Base-by-base conservation (phyloP, 2,329 filamentous ascomycete species). In the Sporothrix brunneoviolacea region DNA sequence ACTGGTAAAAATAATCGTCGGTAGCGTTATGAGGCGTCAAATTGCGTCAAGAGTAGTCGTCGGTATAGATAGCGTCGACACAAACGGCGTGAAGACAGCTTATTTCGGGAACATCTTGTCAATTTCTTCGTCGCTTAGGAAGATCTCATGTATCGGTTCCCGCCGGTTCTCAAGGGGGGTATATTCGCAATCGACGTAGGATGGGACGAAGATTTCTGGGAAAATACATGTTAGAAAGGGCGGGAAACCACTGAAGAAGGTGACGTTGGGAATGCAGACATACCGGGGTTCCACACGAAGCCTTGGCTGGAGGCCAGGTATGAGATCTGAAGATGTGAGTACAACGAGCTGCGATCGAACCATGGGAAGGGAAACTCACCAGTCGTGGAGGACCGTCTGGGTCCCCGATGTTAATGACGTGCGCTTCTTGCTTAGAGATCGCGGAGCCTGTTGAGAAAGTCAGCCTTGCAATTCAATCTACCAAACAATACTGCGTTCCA, bases 281-380 rank as follows among this genome's bases (percentile, higher is more conserved):
- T 70, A 84, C 82, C 83, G 65, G 86, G 86, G 66, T 91, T 91
- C 86, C 86, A 91, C 54, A 83, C 81, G 62, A 89, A 91, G 51
- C 86, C 86, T 68, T 91, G 86, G 61, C 82, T 86, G 6, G 83
- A 84, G 54, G 86, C 83, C 45, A 91, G 80, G 64, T 88, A 91
- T 19, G 85, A 87, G 57, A 91, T 88, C 85, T 89, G 58, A 48
- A 49, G 30, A 13, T 12, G 33, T 39, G 7, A 36, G 33, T 42
- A 32, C 16, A n/a, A 15, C 4, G 24, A 22, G 4, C 35, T 40
- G n/a, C n/a, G n/a, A n/a, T n/a, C n/a, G n/a, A n/a, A n/a, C n/a
- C n/a, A n/a, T n/a, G 24, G 24, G 24, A 10, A 28, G 24, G 24
- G 24, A 16, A 37, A 62, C 82, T 65, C 70, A 89, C 84, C 70